Conservation (phyloP, 139 green algal species). For the Picochlorum sp. region DNA sequence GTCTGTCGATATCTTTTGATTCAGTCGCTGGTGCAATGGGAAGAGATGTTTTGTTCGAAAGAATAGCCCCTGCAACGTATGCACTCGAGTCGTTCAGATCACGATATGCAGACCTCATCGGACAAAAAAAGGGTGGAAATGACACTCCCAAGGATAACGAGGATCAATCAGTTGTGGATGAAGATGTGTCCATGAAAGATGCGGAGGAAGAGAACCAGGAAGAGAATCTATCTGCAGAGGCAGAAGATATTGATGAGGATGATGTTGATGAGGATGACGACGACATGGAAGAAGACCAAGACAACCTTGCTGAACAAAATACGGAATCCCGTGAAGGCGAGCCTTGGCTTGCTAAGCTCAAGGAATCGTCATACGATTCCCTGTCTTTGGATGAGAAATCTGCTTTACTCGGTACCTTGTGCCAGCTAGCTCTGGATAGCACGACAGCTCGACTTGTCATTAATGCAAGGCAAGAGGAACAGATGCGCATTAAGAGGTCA, state of each 20-base stretch:
- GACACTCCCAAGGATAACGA: too few species aligned
- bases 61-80: constrained; percentile 64
- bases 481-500: constrained; percentile 37
- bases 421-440: constrained; percentile 18
- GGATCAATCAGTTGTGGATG: not conserved
- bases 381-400: constrained; percentile 49
- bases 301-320: constrained; percentile 6
- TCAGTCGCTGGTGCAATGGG: constrained; percentile 61
- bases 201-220: constrained; percentile 3
- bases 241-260: constrained; percentile 18
- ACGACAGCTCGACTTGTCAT: constrained; percentile 31
- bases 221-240: constrained; percentile 15
- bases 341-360: constrained; percentile 43
- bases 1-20: not conserved
- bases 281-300: constrained; percentile 18
- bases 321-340: constrained; percentile 21
- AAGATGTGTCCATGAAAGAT: not conserved
- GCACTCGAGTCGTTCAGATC: constrained; percentile 45
- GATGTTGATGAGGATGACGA: constrained; percentile 35
- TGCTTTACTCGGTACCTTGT: constrained; percentile 49
- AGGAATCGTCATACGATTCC: constrained; percentile 42
- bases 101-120: not conserved
- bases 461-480: constrained; percentile 50
- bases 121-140: not conserved
- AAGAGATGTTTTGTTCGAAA: constrained; percentile 71